Conservation (phyloP, 176 grass and related monocot genomes). For the Poa annua region DNA sequence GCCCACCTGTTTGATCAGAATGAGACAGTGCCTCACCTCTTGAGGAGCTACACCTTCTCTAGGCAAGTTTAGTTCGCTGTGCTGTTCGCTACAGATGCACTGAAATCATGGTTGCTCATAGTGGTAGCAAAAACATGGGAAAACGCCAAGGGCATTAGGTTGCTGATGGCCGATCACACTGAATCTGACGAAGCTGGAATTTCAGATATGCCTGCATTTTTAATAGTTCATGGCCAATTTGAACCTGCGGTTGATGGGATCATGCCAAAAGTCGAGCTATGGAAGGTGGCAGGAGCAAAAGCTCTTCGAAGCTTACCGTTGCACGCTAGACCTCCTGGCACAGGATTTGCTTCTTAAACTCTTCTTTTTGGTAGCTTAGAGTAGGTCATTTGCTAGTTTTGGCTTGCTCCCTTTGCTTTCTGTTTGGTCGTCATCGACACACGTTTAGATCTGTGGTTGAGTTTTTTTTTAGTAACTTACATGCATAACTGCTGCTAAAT, state of each 20-base stretch:
- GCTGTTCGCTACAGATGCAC: background rate
- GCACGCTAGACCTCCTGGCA: background rate
- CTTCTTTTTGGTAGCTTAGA: conserved; percentile 1
- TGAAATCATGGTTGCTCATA: background rate
- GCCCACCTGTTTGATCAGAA: background rate
- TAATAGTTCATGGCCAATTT: background rate
- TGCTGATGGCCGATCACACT: background rate
- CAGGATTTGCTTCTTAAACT: background rate
- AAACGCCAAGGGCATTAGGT: background rate
- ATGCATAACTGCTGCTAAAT: background rate
- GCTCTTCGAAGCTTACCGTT: background rate
- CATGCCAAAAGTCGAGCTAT: background rate
- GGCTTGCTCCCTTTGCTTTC: background rate
- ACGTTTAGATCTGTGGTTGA: background rate
- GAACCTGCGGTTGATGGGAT: background rate
- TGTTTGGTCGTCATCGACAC: background rate
- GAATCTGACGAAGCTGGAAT: background rate
- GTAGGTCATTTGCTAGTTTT: background rate
- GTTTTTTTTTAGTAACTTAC: background rate
- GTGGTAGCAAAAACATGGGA: background rate
- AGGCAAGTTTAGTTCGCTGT: background rate
- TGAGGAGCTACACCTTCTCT: background rate
- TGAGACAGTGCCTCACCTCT: background rate
- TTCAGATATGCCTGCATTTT: background rate
- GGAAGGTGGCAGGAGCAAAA: background rate